A percentile compares a stretch with the other conserved stretches of the same genome.
Conservation (phyloP, 2,329 filamentous ascomycete species). For the Clarireedia monteithiana region DNA sequence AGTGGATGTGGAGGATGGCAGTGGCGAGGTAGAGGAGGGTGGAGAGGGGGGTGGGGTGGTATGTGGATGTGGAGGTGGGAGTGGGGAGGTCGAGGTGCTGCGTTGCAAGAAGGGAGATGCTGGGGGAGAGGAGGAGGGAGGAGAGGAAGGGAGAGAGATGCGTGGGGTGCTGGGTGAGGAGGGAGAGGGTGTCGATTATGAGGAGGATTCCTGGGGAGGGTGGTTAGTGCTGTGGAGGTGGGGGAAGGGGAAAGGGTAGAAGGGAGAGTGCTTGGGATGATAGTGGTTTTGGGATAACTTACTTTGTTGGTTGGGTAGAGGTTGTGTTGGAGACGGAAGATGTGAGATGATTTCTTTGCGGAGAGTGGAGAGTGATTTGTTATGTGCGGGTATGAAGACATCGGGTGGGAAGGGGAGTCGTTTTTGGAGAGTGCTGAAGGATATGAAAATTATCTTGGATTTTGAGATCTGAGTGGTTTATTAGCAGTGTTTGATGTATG, state of each 20-base stretch:
- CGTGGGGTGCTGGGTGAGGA: constrained; percentile 48
- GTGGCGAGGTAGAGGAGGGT: constrained; percentile 82
- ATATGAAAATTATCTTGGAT: constrained; percentile 65
- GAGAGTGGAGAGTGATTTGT: constrained; percentile 49
- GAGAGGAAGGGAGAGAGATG: constrained; percentile 63
- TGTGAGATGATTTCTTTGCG: constrained; percentile 52
- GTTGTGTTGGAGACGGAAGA: constrained; percentile 17
- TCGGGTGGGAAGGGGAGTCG: constrained; percentile 51
- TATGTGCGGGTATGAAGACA: constrained; percentile 55
- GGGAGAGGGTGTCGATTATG: constrained; percentile 72
- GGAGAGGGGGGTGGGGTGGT: constrained; percentile 62
- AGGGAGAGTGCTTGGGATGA: no score
- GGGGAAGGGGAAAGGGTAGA: no score
- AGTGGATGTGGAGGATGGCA: constrained; percentile 66
- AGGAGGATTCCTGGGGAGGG: constrained; percentile 55
- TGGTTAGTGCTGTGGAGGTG: background rate
- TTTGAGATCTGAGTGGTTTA: constrained; percentile 45
- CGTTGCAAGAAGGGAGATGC: constrained; percentile 64
- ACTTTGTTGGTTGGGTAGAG: constrained; percentile 30
- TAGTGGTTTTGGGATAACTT: constrained; percentile 21
- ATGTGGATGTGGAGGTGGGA: constrained; percentile 36
- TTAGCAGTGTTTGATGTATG: background rate
- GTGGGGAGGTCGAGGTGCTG: constrained; percentile 82
- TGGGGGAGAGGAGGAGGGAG: constrained; percentile 55
- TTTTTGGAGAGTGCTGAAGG: constrained; percentile 65